Evolutionary conservation across 2,329 filamentous ascomycete species (phyloP).

Genomic region (Nemania abortiva): DNA sequence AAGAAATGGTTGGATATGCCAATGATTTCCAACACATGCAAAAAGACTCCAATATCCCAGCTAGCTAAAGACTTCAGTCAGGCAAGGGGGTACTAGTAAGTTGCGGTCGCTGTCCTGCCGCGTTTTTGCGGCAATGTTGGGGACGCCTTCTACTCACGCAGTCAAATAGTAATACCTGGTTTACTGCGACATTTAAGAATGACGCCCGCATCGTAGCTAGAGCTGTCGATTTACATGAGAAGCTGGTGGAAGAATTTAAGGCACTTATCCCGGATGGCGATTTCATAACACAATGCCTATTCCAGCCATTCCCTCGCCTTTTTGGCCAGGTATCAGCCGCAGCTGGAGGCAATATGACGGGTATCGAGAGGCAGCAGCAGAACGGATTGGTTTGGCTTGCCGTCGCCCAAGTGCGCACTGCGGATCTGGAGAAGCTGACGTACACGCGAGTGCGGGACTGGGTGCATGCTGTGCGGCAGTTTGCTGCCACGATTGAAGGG

Average conservation of each 20-base stretch:
- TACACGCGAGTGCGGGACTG: slow-evolving; percentile 3
- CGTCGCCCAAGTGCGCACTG: slow-evolving; percentile 14
- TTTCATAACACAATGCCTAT: slow-evolving; percentile 38
- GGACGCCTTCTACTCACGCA: too few relatives aligned
- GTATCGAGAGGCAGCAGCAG: slow-evolving; percentile 12
- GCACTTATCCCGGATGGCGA: slow-evolving; percentile 25
- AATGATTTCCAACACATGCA: background rate
- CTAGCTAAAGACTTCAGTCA: too few relatives aligned
- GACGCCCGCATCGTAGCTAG: slow-evolving; percentile 32
- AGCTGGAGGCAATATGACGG: slow-evolving; percentile 25
- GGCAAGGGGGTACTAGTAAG: too few relatives aligned
- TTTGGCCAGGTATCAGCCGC: background rate
- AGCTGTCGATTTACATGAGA: slow-evolving; percentile 26
- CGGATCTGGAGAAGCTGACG: slow-evolving; percentile 14
- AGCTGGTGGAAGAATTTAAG: slow-evolving; percentile 21
- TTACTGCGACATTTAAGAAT: slow-evolving; percentile 37
- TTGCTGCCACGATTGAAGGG: slow-evolving; percentile 14
- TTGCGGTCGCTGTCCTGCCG: too few relatives aligned
- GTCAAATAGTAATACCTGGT: slow-evolving; percentile 35
- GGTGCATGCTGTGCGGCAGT: background rate
- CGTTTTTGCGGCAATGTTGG: too few relatives aligned
- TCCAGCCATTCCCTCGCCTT: slow-evolving; percentile 31
- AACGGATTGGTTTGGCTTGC: slow-evolving; percentile 22
- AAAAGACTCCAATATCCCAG: slow-evolving; percentile 6
- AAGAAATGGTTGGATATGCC: background rate